Evolutionary conservation across 176 grass and related monocot species (phyloP), one percentile per base, ranked within the genome.

Genomic region (Poa annua): DNA sequence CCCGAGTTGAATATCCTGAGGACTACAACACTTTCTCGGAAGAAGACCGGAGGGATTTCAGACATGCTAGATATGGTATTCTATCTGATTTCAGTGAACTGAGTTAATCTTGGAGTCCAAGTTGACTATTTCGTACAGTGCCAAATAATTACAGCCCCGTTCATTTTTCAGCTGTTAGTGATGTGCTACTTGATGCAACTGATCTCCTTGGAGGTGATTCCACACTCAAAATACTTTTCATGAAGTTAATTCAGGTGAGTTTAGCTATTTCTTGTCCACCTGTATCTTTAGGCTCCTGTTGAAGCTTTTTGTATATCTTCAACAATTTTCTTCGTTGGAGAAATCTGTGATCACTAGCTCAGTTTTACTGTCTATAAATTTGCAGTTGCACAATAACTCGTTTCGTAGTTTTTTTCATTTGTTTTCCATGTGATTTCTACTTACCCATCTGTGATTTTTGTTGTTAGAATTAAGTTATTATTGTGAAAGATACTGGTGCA

Each of bases 41-140:
- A 70, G 96, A 99, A 85, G 93, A 99, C 63, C 80, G 86, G 44
- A 96, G 89, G 85, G 96, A 99, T 93, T 99, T 99, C 60, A 99
- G 90, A 79, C 89, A 99, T 85, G 75, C 78, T 76, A 90, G 96
- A 99, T 96, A 90, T 44, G 93, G 96, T 99, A 73, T 62, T 22
- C 57, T 73, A 32, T 47, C 32, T 75, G 35, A 55, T 67, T 85
- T 78, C 24, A 78, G 57, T 78, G 66, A 81, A 61, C 48, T 21
- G 35, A 60, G 84, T 78, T 81, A 48, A 24, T 91, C 62, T 79
- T 66, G 25, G 66, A 52, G 65, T 87, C 26, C 64, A 73, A 75
- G 42, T 84, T 77, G n/a, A 24, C 21, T 76, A 55, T 66, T 82
- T 19, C 66, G 65, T 72, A 71, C 32, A 76, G 12, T 83, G 78